These are phyloP conservation scores for Elaeis oleifera DNA, from an alignment of 202 grass and related monocot species.

Conservation along the genomic window DNA sequence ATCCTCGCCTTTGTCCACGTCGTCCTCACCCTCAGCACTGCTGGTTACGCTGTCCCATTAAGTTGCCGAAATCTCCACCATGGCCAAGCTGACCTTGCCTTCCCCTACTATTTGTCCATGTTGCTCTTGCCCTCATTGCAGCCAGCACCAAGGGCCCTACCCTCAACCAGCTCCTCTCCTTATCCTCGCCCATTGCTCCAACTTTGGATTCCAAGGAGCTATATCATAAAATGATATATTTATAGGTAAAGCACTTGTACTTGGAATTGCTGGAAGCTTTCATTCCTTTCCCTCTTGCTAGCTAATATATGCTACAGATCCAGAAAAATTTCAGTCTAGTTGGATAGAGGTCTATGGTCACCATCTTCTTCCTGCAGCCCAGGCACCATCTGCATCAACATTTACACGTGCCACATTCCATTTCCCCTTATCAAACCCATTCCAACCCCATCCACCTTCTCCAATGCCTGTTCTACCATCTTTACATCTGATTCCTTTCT, in stretches of 20 bases:
- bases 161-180: too few relatives aligned
- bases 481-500: slow-evolving; percentile 57
- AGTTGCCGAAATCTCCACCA: too few relatives aligned
- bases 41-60: too few relatives aligned
- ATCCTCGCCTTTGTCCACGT: too few relatives aligned
- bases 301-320: slow-evolving; percentile 37
- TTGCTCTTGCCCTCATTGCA: too few relatives aligned
- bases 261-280: slow-evolving; percentile 54
- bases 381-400: slow-evolving; percentile 33
- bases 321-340: slow-evolving; percentile 51
- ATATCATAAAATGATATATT: too few relatives aligned
- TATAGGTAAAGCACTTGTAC: slow-evolving; percentile 10
- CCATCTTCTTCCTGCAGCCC: slow-evolving; percentile 40
- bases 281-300: slow-evolving; percentile 42
- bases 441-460: slow-evolving; percentile 69
- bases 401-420: slow-evolving; percentile 30
- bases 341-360: slow-evolving; percentile 57
- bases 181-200: too few relatives aligned
- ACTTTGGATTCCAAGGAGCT: too few relatives aligned
- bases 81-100: too few relatives aligned
- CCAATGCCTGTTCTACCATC: slow-evolving; percentile 29
- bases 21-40: too few relatives aligned
- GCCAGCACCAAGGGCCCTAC: too few relatives aligned
- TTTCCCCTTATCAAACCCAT: slow-evolving; percentile 56
- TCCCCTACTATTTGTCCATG: too few relatives aligned